These are phyloP conservation scores for Russula sp. DNA, from an alignment of 768 basidiomycete species.

Conservation along the genomic window DNA sequence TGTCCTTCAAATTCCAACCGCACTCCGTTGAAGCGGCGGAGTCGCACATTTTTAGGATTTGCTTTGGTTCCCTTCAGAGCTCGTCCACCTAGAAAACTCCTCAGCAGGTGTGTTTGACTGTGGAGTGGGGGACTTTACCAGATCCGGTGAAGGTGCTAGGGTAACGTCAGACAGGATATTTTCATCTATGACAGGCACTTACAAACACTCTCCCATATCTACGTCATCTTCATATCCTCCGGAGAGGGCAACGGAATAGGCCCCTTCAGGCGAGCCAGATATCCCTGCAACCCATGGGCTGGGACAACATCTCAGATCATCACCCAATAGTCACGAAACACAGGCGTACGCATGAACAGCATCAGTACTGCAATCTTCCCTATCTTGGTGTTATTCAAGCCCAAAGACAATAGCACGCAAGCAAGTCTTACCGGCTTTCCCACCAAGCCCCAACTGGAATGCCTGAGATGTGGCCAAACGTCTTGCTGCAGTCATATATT, in stretches of 20 bases:
- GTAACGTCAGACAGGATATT: not conserved
- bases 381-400: constrained; percentile 23
- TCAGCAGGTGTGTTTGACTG: not conserved
- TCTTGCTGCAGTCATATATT: constrained; percentile 45
- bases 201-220: constrained; percentile 79
- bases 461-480: constrained; percentile 75
- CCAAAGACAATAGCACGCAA: not conserved
- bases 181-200: constrained; percentile 31
- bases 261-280: constrained; percentile 56
- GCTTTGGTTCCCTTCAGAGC: constrained; percentile 80
- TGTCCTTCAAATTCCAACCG: not conserved
- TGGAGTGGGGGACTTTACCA: constrained; percentile 35
- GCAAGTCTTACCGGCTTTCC: constrained; percentile 49
- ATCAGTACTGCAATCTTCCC: constrained; percentile 63
- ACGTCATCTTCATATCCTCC: constrained; percentile 88
- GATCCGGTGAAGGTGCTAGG: constrained; percentile 75
- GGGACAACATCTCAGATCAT: constrained; percentile 1
- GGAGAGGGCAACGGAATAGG: constrained; percentile 80
- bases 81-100: constrained; percentile 54
- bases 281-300: constrained; percentile 88
- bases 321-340: not conserved
- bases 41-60: constrained; percentile 73
- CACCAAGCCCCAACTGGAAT: constrained; percentile 80
- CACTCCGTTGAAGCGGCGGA: not conserved
- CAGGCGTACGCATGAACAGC: constrained; percentile 77